Base-by-base conservation (phyloP, 1,139 yeast species). In the Taphrina confusa region DNA sequence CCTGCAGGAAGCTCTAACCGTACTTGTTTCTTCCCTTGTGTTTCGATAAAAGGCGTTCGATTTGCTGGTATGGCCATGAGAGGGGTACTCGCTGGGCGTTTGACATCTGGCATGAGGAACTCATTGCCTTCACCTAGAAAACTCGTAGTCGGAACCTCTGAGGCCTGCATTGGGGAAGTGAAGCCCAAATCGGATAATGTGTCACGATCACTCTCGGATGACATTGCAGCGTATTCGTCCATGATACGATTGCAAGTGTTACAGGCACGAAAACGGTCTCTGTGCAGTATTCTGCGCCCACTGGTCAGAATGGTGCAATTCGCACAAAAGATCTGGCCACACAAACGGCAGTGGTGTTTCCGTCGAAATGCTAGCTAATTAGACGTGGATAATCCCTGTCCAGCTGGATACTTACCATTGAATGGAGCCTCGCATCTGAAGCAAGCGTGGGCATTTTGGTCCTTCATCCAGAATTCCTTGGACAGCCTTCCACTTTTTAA, bases 301-400 rank as follows among this genome's bases (percentile, higher is more conserved):
- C 89, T 80, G 11, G 90, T 82, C 65, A 89, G 80, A 2, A 82
- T 74, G 0, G 97, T 90, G 71, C 98, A 92, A n/a, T 80, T 79
- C 31, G 88, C 80, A 72, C 98, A 92, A 69, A 90, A 92, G 44
- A 92, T 92, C 71, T 91, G 97, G 1, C 97, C 97, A 73, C 98
- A 92, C 56, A 91, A 84, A 55, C 98, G 76, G 69, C 98, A 92
- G 72, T 92, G 98, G 71, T 92, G 98, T 66, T 88, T 87, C 66
- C 98, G 78, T 69, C 97, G 76, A 73, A 91, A 92, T 0, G 85
- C 70, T 54, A 28, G 27, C 31, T 12, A 3, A 16, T 6, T 27
- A 46, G 6, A 2, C n/a, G 18, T 30, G 9, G 37, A 5, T 18
- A 4, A 36, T 8, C 40, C 8, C n/a, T 12, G 8, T n/a, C 28